Evolutionary conservation across 371 early-diverging fungal genomes (phyloP), one percentile per base, ranked within the genome.

Genomic region (Mucor racemosus): DNA sequence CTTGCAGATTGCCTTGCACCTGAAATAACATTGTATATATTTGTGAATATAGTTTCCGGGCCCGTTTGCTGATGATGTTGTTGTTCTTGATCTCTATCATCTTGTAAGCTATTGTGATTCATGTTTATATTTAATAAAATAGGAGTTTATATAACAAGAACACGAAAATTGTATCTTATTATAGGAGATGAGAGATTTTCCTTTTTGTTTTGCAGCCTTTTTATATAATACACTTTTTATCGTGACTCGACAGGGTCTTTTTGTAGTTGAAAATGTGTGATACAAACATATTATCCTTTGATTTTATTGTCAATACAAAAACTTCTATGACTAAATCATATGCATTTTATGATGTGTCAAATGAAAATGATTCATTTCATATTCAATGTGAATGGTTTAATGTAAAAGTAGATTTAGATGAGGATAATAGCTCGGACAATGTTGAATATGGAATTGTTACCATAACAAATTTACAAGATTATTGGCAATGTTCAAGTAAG

Each of bases 1-100:
- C 58, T 71, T n/a, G 71, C 71, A 33, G 67, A 39, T 33, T 71
- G 58, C 42, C 40, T 63, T n/a, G 68, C 68, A 7, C 64, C 64
- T 14, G 64, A 50, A 21, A 68, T 68, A 1, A 59, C 68, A 21
- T 53, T 53, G 53, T 53, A 53, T 4, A 53, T 53, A 21, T 53
- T 53, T 26, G 53, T 31, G 6, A 53, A 31, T 53, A 53, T 53
- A 13, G 17, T 53, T 10, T 53, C 53, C 8, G 53, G 53, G 4
- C 11, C 50, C 21, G 31, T 26, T 41, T 4, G 53, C 5, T 21
- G 53, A 21, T 53, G 14, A 5, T 53, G 53, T 9, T 53, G 31
- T 31, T 31, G 53, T 31, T 53, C 53, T 53, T 31, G 53, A 9
- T 13, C 53, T 31, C 31, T 14, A 14, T 31, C 53, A 2, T 53